A percentile compares a stretch with the other conserved stretches of the same genome.
phyloP scores from a whole-genome alignment of 352 stramenopile genomes.

The Aphanomyces euteiches region DNA sequence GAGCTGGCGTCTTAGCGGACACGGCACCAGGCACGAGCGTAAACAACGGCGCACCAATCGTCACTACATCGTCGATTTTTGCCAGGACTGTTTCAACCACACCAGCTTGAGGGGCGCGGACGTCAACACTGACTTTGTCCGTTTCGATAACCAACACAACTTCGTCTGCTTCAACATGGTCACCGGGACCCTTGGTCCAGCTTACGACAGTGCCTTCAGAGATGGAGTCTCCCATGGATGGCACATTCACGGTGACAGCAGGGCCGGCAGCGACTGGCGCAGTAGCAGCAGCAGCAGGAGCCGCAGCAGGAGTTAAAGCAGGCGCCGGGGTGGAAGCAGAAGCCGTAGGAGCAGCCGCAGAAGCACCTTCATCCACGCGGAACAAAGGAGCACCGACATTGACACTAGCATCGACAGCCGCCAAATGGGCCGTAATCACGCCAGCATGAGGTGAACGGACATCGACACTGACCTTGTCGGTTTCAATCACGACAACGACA shows the following conservation, averaged over 20 bases:
- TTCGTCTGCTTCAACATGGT: conserved; percentile 91
- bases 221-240: conserved; percentile 92
- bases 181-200: conserved; percentile 89
- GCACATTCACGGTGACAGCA: conserved; percentile 55
- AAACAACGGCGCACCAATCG: conserved; percentile 91
- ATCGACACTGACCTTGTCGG: conserved; percentile 96
- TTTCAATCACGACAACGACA: conserved; percentile 98
- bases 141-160: conserved; percentile 96
- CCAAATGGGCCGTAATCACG: conserved; percentile 86
- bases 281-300: conserved; percentile 18
- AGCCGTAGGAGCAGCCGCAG: background rate
- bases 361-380: conserved; percentile 85
- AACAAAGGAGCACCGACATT: conserved; percentile 91
- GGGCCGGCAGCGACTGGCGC: conserved; percentile 24
- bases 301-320: conserved; percentile 23
- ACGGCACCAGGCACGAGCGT: conserved; percentile 76
- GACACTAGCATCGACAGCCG: conserved; percentile 92
- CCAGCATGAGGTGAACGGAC: conserved; percentile 85
- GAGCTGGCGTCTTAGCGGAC: conserved; percentile 32
- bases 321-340: conserved; percentile 10
- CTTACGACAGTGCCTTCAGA: conserved; percentile 95
- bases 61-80: conserved; percentile 93
- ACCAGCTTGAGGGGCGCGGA: conserved; percentile 83
- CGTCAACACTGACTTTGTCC: conserved; percentile 92
- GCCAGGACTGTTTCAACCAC: conserved; percentile 88